Evolutionary conservation across 371 early-diverging fungal genomes (phyloP).

Genomic region (Lichtheimia ornata): DNA sequence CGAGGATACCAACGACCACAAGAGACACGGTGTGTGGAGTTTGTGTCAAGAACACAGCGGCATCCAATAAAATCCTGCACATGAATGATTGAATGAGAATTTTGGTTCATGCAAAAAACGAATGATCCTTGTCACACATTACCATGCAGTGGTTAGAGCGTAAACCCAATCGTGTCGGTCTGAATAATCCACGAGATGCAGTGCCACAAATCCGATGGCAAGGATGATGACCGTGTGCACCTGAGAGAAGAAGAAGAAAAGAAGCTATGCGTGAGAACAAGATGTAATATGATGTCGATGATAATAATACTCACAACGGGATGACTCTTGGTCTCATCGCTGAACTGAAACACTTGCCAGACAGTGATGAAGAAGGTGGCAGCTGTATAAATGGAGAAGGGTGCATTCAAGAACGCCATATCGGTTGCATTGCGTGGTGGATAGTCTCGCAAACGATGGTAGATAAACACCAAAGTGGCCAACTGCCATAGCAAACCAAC

Average conservation of each 20-base stretch:
- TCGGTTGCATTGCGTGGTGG: constrained; percentile 46
- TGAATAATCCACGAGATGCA: constrained; percentile 47
- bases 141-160: constrained; percentile 51
- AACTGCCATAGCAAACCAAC: constrained; percentile 45
- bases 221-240: constrained; percentile 34
- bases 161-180: constrained; percentile 52
- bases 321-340: constrained; percentile 29
- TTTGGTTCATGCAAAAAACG: background rate
- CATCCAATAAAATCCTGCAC: constrained; percentile 36
- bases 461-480: constrained; percentile 39
- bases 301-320: constrained; percentile 23
- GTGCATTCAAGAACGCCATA: constrained; percentile 41
- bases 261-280: constrained; percentile 13
- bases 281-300: background rate
- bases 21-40: constrained; percentile 36
- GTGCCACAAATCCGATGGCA: constrained; percentile 37
- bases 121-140: constrained; percentile 8
- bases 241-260: constrained; percentile 14
- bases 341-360: constrained; percentile 41
- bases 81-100: background rate
- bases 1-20: constrained; percentile 43
- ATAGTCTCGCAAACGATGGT: constrained; percentile 46
- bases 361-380: constrained; percentile 33
- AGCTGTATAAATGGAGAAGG: constrained; percentile 49
- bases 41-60: constrained; percentile 31